Conservation (phyloP, 495 filamentous ascomycete species). For the Tuber melanosporum region DNA sequence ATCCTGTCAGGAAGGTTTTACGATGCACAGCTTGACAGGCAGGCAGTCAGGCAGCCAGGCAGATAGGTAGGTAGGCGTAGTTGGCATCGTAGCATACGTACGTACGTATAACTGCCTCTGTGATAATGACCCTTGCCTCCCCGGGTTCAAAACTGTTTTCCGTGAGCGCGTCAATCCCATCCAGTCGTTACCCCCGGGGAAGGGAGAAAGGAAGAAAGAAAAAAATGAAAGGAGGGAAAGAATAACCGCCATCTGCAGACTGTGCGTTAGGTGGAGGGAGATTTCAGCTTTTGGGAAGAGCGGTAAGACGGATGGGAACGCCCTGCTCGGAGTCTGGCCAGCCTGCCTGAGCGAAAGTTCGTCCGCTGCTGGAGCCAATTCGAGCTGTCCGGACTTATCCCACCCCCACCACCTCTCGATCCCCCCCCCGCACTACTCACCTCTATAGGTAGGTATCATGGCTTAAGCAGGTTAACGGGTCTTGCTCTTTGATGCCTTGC, state of each 20-base stretch:
- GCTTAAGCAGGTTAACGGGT: constrained; percentile 1
- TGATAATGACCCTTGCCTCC: constrained; percentile 13
- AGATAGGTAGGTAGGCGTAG: neutral
- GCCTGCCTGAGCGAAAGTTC: neutral
- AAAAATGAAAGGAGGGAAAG: constrained; percentile 3
- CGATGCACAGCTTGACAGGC: neutral
- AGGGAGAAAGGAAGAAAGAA: neutral
- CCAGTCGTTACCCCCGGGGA: neutral
- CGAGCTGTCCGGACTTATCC: neutral
- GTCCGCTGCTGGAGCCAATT: neutral
- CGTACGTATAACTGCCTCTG: neutral
- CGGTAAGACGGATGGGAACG: constrained; percentile 15
- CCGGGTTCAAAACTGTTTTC: constrained; percentile 6
- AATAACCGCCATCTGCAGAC: constrained; percentile 7
- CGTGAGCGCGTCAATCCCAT: constrained; percentile 4
- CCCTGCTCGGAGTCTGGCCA: constrained; percentile 9
- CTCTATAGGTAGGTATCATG: neutral
- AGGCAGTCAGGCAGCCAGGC: too few species aligned
- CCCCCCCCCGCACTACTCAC: neutral
- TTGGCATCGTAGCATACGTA: neutral
- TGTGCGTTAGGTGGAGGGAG: constrained; percentile 10
- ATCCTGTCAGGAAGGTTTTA: neutral
- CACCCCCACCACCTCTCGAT: neutral
- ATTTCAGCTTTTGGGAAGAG: constrained; percentile 9
- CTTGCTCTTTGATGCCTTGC: neutral